phyloP scores from a whole-genome alignment of 495 filamentous ascomycete genomes.

The Chaetomidium leptoderma region DNA sequence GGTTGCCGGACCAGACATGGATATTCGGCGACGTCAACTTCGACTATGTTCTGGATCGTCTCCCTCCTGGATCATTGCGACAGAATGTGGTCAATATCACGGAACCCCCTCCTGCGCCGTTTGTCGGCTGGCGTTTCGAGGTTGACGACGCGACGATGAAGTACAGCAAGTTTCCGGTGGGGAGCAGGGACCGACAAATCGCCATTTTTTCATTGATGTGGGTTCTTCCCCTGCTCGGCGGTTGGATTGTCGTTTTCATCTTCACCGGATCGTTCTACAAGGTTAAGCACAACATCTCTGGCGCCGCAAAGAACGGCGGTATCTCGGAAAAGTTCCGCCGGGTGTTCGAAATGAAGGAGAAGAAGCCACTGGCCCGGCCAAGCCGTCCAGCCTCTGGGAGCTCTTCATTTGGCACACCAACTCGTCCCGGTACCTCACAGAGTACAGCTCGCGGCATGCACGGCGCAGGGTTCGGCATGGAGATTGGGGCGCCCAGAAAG shows the following conservation, averaged over 20 bases:
- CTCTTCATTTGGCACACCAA: slow-evolving; percentile 6
- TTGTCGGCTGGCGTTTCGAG: slow-evolving; percentile 52
- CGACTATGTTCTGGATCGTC: slow-evolving; percentile 55
- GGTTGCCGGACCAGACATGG: slow-evolving; percentile 54
- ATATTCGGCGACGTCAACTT: slow-evolving; percentile 58
- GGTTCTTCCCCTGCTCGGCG: slow-evolving; percentile 48
- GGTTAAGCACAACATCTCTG: slow-evolving; percentile 34
- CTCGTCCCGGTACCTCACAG: slow-evolving; percentile 7
- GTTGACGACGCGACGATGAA: slow-evolving; percentile 49
- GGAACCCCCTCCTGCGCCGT: slow-evolving; percentile 48
- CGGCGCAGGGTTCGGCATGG: slow-evolving; percentile 14
- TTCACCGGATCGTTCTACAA: slow-evolving; percentile 63
- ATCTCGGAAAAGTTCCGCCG: slow-evolving; percentile 25
- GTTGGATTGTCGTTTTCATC: slow-evolving; percentile 49
- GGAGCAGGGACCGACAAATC: slow-evolving; percentile 54
- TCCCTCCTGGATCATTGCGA: slow-evolving; percentile 53
- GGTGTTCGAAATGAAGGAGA: slow-evolving; percentile 17
- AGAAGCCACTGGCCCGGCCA: slow-evolving; percentile 3
- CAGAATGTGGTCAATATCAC: slow-evolving; percentile 55
- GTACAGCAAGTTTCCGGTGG: slow-evolving; percentile 51
- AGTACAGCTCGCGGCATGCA: not conserved
- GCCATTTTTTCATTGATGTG: slow-evolving; percentile 53
- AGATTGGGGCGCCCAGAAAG: slow-evolving; percentile 20
- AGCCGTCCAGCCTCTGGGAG: not conserved
- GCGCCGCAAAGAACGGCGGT: slow-evolving; percentile 47